Evolutionary conservation across 2,329 filamentous ascomycete genomes (phyloP), one percentile per base, ranked within the genome.

Genomic region (Dryadomyces quercivorus): DNA sequence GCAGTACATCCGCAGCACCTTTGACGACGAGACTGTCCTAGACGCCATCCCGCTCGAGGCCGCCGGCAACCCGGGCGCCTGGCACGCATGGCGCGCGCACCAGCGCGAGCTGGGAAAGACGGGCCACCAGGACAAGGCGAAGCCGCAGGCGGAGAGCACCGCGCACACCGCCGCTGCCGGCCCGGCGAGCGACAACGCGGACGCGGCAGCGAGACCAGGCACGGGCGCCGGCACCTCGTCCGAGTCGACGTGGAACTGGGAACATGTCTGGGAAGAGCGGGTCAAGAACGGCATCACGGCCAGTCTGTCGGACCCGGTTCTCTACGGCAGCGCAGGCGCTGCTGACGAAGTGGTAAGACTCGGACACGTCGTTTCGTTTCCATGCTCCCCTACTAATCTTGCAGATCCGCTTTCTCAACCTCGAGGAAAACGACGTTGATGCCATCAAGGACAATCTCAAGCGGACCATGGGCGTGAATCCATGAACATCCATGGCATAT

Each of bases 261-360:
- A 95, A 63, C 91, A 92, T 0, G 92, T 97, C 0, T 98, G 92
- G 92, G 88, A 94, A 65, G 85, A 91, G 59, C 79, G 92, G 54
- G 91, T 95, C 1, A 84, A 81, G 67, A 87, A 85, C 66, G 86
- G 86, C 18, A 80, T 96, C 46, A 79, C 84, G 51, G 76, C 79
- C 10, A 95, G 89, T 63, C 70, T 89, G 51, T 87, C 88, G 1
- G 92, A 97, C 61, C 73, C 82, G 1, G 83, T 88, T 5, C 70
- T 97, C 22, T 97, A 84, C 69, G 88, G 89, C 6, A 76, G 75
- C 56, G 72, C 74, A 5, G 75, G 76, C 46, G 71, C 70, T 16
- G 69, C 78, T 10, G 86, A 90, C 65, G 88, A 95, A 60, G 75
- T 88, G 69, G 87, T 92, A 46, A n/a, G 21, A 8, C n/a, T n/a